Evolutionary conservation across 2,329 filamentous ascomycete genomes (phyloP), one percentile per base, ranked within the genome.

Genomic region (Botrytis byssoidea): DNA sequence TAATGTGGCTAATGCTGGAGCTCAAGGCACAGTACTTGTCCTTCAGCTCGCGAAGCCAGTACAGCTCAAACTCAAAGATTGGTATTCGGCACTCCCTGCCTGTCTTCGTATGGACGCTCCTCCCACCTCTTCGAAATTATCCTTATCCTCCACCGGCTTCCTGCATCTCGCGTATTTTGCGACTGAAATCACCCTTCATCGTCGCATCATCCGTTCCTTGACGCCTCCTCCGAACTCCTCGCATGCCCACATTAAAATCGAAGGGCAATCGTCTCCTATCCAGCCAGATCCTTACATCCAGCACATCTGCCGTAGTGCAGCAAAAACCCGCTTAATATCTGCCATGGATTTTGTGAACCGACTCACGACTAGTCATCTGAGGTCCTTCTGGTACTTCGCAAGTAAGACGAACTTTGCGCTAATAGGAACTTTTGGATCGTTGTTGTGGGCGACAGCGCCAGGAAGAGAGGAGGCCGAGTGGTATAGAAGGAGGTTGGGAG

Each of bases 321-420:
- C 95, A 71, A 98, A 98, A 82, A 97, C 95, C 0, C 92, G 95
- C 9, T 88, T 98, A 48, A 97, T 98, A 80, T 97, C 93, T 35
- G 94, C 95, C 76, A 97, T 98, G 93, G 95, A 98, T 82, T 97
- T 98, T 83, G 94, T 97, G 79, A 98, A 98, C 83, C 91, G 95
- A 0, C 88, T 98, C 46, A 94, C 92, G 63, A 93, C 94, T 0
- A 89, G 91, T 51, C 95, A 98, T 79, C 87, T 98, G 44, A 90
- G 92, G n/a, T 89, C 93, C 0, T 98, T 98, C 83, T 98, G 95
- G 95, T 95, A 93, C 81, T 95, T 95, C 80, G 91, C 93, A 2
- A 93, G 92, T 59, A 93, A 94, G 79, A 93, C 92, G 55, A 97
- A 97, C 83, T 98, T 98, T 83, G 95, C 95, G 0, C 87, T 98